Evolutionary conservation across 2,329 filamentous ascomycete species (phyloP).

Genomic region (Fusarium xyrophilum): DNA sequence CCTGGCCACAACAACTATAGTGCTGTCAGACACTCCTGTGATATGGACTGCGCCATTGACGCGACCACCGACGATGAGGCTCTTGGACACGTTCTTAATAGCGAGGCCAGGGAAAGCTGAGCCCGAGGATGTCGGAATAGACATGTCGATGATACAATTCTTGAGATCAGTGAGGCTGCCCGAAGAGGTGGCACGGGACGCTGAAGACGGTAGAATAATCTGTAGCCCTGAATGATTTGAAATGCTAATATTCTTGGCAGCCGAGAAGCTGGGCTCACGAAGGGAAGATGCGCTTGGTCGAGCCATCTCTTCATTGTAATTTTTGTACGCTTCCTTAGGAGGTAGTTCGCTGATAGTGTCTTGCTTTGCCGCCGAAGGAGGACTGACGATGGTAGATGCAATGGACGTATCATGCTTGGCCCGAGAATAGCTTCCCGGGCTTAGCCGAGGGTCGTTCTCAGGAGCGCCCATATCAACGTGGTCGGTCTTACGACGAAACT

Average conservation of each 20-base stretch:
- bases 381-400: background rate
- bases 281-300: slow-evolving; percentile 50
- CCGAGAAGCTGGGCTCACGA: slow-evolving; percentile 69
- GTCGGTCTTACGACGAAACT: slow-evolving; percentile 65
- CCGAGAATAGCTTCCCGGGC: slow-evolving; percentile 46
- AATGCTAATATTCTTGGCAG: slow-evolving; percentile 68
- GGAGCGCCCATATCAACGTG: slow-evolving; percentile 54
- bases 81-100: slow-evolving; percentile 72
- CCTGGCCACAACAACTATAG: slow-evolving; percentile 80
- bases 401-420: slow-evolving; percentile 35
- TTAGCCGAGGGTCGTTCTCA: slow-evolving; percentile 54
- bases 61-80: slow-evolving; percentile 78
- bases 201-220: slow-evolving; percentile 77
- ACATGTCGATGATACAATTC: slow-evolving; percentile 81
- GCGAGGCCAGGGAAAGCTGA: slow-evolving; percentile 72
- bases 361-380: slow-evolving; percentile 14
- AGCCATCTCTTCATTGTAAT: slow-evolving; percentile 66
- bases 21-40: slow-evolving; percentile 73
- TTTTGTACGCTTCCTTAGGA: slow-evolving; percentile 47
- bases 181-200: slow-evolving; percentile 73
- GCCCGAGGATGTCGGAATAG: slow-evolving; percentile 62
- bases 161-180: slow-evolving; percentile 74
- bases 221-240: slow-evolving; percentile 71
- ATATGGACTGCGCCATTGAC: slow-evolving; percentile 85
- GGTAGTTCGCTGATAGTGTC: slow-evolving; percentile 24